Base-by-base conservation (phyloP, 2,329 filamentous ascomycete species). In the Daldinia eschscholtzii region DNA sequence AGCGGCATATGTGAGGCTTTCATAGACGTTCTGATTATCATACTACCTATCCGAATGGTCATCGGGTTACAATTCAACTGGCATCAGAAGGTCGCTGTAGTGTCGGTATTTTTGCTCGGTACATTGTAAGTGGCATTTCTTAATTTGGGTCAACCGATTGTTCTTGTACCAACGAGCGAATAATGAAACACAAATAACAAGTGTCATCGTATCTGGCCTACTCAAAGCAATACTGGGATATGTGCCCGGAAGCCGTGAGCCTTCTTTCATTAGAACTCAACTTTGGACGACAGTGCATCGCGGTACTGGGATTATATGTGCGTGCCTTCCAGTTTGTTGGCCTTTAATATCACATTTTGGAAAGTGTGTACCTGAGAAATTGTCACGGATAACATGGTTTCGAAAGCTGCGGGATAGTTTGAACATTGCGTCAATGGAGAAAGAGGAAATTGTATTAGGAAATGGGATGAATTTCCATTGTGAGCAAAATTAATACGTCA, bases 21-120 rank as follows among this genome's bases (percentile, higher is more conserved):
- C 6, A 20, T 76, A 1, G 71, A 75, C 37, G 41, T 68, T 1
- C n/a, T 72, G 10, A 74, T 74, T 30, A 23, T 75, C 5, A 50
- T 55, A 1, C 18, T 74, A 20, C 72, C 70, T 3, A 61, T 74
- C 10, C 64, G 57, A 5, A 57, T 68, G 18, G 46, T 74, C 10
- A 13, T 53, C 20, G 33, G 69, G 18, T 55, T 73, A 52, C 60
- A 63, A 0, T 39, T 67, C 59, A 44, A 23, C 30, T 10, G 41
- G 35, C 15, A 39, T 12, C 63, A 59, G 35, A 71, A 70, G 48
- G n/a, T 73, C 3, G 57, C 26, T 3, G 35, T 70, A 4, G 63
- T 59, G 1, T 62, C 52, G 3, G 62, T 73, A 3, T 71, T 73
- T 18, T 13, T 71, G 15, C 44, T 73, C 4, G 71, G 67, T 28